Base-by-base conservation (phyloP, 805 yeast genomes). In the Pichia phayaonensis region DNA sequence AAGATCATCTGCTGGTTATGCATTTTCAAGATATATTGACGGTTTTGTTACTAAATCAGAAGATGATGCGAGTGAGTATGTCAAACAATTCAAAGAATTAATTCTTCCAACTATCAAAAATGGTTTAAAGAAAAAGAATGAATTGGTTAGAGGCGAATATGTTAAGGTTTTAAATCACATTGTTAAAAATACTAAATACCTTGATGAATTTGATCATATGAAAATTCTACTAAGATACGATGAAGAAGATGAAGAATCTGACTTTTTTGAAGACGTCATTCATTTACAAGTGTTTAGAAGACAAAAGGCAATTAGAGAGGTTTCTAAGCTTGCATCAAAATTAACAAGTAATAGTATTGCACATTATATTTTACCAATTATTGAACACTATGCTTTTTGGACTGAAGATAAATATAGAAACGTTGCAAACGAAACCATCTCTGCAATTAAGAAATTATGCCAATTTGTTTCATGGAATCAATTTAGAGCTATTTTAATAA, bases 241-340 rank as follows among this genome's bases (percentile, higher is more conserved):
- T 41, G 73, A 75, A 44, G 84, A 83, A 40, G 95, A 89, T 58
- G 92, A 83, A 38, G 97, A 90, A 59, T 85, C 89, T 4, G 83
- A 88, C 65, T 64, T 66, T 45, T 68, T 68, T 59, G 59, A 58
- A 45, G 89, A 90, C 59, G 74, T 94, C 45, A 76, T 75, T 53
- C 97, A 92, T 64, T 81, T 92, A 38, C 99, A 92, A 69, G 59
- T 84, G 11, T 89, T 84, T 61, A 80, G 95, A 68, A 84, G 97
- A 59, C 90, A 86, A 64, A 76, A 90, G 59, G 96, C 98, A 0
- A 74, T 92, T 22, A 76, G 80, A 59, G 75, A 86, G 52, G 67
- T 90, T 27, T 74, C 75, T 12, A 80, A 73, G 6, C 39, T 55
- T 11, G 59, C 74, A 42, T 76, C 80, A 7, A 51, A 64, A 21